Percentiles rank a stretch among this genome's conserved stretches.
Conservation (phyloP, 2,329 filamentous ascomycete genomes). For the Thelonectria rubi region DNA sequence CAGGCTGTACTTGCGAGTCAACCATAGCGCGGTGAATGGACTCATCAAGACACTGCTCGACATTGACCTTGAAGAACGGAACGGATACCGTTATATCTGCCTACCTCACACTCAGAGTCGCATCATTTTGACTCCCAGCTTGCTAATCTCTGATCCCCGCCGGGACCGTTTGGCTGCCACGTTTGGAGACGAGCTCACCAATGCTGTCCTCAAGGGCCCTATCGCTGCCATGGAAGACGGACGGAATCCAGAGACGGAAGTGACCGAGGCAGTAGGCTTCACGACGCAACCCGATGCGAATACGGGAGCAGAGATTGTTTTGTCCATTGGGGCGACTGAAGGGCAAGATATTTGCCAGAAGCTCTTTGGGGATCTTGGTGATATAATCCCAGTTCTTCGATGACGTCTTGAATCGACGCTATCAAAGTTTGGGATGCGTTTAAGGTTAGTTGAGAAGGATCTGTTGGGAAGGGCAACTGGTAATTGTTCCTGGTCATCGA, state of each 20-base stretch:
- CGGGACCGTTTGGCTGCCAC: not conserved
- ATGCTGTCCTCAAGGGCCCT: not conserved
- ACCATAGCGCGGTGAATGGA: not conserved
- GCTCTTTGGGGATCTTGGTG: not conserved
- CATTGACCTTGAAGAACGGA: not conserved
- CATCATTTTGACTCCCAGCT: not conserved
- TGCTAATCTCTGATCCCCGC: not conserved
- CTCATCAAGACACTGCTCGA: not conserved
- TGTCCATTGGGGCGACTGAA: not conserved
- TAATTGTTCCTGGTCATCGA: too few relatives aligned
- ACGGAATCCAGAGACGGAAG: not conserved
- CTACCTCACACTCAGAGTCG: not conserved
- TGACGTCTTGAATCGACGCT: too few relatives aligned
- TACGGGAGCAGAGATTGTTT: not conserved
- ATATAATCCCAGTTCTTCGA: not conserved
- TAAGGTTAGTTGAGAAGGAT: too few relatives aligned
- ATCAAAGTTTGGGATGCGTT: too few relatives aligned
- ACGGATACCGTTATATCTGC: not conserved
- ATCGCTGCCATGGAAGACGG: too few relatives aligned
- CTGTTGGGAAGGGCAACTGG: too few relatives aligned
- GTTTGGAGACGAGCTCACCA: not conserved
- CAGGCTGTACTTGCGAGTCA: not conserved
- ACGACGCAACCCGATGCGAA: not conserved
- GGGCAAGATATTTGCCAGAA: not conserved
- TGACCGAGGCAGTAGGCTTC: not conserved